These are phyloP conservation scores for Vanderwaltozyma verrucispora DNA, from an alignment of 805 yeast species.

Conservation along the genomic window DNA sequence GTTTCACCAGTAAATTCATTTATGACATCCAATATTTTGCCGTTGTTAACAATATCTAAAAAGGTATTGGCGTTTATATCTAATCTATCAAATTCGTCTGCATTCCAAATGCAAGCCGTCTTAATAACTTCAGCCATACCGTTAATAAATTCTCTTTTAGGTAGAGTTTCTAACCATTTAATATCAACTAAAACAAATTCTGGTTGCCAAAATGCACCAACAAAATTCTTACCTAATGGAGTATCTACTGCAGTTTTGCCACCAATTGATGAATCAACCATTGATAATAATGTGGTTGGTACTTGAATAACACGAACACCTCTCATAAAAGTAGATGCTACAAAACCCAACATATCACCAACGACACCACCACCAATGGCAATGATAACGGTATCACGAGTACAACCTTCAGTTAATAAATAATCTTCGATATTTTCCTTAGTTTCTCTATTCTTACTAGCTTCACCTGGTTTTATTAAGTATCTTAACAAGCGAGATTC, in stretches of 20 bases:
- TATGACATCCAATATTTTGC: slow-evolving; percentile 11
- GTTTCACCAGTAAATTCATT: slow-evolving; percentile 17
- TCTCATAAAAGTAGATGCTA: slow-evolving; percentile 99
- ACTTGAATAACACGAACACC: slow-evolving; percentile 91
- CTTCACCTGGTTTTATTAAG: slow-evolving; percentile 85
- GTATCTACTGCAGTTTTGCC: slow-evolving; percentile 98
- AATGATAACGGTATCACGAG: slow-evolving; percentile 87
- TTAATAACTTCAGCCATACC: slow-evolving; percentile 98
- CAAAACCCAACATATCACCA: slow-evolving; percentile 98
- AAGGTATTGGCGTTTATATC: slow-evolving; percentile 67
- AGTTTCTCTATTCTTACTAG: slow-evolving; percentile 76
- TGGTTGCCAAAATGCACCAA: slow-evolving; percentile 98
- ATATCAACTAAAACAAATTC: slow-evolving; percentile 79
- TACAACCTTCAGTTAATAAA: slow-evolving; percentile 72
- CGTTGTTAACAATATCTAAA: slow-evolving; percentile 48
- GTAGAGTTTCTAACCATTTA: slow-evolving; percentile 75
- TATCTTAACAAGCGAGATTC: slow-evolving; percentile 60
- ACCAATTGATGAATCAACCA: slow-evolving; percentile 98
- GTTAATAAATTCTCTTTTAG: slow-evolving; percentile 88
- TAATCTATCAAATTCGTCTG: slow-evolving; percentile 71
- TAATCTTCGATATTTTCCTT: slow-evolving; percentile 92
- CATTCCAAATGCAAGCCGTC: slow-evolving; percentile 98
- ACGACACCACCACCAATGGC: slow-evolving; percentile 98
- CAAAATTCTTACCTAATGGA: slow-evolving; percentile 87
- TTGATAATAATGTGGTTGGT: slow-evolving; percentile 87